phyloP scores from a whole-genome alignment of 768 basidiomycete genomes.

The Clitopilus passeckerianus region DNA sequence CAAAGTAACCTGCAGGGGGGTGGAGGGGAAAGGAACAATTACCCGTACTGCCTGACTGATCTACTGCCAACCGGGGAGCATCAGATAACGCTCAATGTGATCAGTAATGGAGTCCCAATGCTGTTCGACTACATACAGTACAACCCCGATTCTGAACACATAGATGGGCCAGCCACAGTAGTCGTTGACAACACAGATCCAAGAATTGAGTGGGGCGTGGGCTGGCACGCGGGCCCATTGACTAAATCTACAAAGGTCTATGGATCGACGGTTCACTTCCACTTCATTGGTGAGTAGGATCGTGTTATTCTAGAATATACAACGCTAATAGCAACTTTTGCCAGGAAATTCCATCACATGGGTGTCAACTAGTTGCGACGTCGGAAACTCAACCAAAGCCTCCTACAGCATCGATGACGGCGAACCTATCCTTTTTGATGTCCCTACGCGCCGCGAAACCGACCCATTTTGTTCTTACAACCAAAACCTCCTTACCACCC shows the following conservation, averaged over 20 bases:
- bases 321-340: too few relatives aligned
- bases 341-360: not conserved
- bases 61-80: not conserved
- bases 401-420: slow-evolving; percentile 22
- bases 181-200: not conserved
- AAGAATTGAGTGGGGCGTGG: slow-evolving; percentile 3
- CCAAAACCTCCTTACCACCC: slow-evolving; percentile 14
- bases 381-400: slow-evolving; percentile 11
- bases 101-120: not conserved
- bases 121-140: slow-evolving; percentile 3
- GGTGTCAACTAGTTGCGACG: not conserved
- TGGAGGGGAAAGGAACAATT: not conserved
- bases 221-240: too few relatives aligned
- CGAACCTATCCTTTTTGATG: slow-evolving; percentile 7
- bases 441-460: slow-evolving; percentile 8
- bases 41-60: not conserved
- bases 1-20: not conserved
- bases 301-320: not conserved
- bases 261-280: not conserved
- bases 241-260: not conserved
- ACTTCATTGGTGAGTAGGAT: not conserved
- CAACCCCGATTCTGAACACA: not conserved
- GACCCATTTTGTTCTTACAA: slow-evolving; percentile 11
- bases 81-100: not conserved
- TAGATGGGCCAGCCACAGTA: not conserved